phyloP scores from a whole-genome alignment of 345 rosid genomes.

The Angophora floribunda region DNA sequence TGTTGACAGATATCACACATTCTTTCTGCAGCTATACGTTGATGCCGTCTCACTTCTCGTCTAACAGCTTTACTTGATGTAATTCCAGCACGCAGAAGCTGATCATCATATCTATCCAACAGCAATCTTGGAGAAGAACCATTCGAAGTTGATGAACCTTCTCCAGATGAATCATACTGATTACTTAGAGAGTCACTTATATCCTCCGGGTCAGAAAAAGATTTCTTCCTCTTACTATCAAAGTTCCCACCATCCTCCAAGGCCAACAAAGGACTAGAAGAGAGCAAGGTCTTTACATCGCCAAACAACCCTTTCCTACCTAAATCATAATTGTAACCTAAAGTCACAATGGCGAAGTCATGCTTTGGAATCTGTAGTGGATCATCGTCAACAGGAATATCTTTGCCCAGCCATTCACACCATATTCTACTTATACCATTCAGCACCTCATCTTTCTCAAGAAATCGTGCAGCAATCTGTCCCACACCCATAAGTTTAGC shows the following conservation, averaged over 20 bases:
- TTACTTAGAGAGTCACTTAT: slow-evolving; percentile 45
- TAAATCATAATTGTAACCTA: slow-evolving; percentile 50
- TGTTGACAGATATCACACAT: slow-evolving; percentile 90
- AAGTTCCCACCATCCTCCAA: slow-evolving; percentile 22
- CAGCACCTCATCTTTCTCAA: slow-evolving; percentile 10
- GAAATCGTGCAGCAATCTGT: slow-evolving; percentile 45
- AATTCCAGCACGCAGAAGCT: slow-evolving; percentile 37
- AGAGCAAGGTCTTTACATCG: slow-evolving; percentile 42
- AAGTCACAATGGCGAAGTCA: slow-evolving; percentile 62
- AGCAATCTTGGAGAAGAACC: slow-evolving; percentile 35
- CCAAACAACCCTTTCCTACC: slow-evolving; percentile 64
- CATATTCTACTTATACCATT: slow-evolving; percentile 49
- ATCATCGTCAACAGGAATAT: slow-evolving; percentile 20
- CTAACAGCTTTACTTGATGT: slow-evolving; percentile 52
- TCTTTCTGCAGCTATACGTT: slow-evolving; percentile 68
- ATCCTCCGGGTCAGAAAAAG: slow-evolving; percentile 82
- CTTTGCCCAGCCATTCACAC: slow-evolving; percentile 89
- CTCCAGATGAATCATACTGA: slow-evolving; percentile 59
- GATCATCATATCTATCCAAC: slow-evolving; percentile 46
- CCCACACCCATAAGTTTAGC: slow-evolving; percentile 53
- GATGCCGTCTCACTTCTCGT: slow-evolving; percentile 78
- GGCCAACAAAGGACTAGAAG: slow-evolving; percentile 26
- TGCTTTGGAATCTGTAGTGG: slow-evolving; percentile 31
- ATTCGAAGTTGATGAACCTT: slow-evolving; percentile 47
- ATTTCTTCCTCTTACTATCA: slow-evolving; percentile 48